These are phyloP conservation scores for Diaporthe caulivora DNA, from an alignment of 2,329 filamentous ascomycete species.

Conservation along the genomic window DNA sequence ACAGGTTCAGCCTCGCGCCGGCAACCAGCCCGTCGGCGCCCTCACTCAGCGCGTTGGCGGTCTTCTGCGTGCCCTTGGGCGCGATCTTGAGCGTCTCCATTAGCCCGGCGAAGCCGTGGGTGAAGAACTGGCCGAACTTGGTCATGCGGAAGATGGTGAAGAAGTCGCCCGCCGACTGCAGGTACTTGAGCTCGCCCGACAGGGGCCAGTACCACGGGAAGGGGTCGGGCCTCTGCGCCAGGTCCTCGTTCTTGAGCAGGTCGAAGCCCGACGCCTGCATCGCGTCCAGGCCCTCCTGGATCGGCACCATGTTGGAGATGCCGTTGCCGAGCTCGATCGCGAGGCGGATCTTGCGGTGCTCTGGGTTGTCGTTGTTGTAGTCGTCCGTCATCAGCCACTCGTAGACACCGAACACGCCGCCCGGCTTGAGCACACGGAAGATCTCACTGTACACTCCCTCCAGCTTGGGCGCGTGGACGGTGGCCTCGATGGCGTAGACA, in stretches of 20 bases:
- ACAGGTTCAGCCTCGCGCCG: conserved; percentile 89
- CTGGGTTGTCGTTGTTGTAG: conserved; percentile 89
- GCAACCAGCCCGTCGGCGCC: conserved; percentile 89
- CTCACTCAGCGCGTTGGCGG: conserved; percentile 86
- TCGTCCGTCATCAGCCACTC: conserved; percentile 99
- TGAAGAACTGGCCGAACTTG: conserved; percentile 79
- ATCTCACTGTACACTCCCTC: conserved; percentile 96
- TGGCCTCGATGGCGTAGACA: conserved; percentile 97
- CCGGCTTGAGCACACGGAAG: conserved; percentile 94
- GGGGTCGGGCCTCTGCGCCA: conserved; percentile 80
- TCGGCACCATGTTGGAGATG: conserved; percentile 96
- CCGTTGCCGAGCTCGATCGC: conserved; percentile 96
- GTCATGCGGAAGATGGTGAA: conserved; percentile 92
- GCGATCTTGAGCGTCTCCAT: conserved; percentile 82
- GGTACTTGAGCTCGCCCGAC: conserved; percentile 85
- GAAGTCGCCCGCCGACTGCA: conserved; percentile 82
- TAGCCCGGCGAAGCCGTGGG: conserved; percentile 81
- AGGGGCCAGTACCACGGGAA: conserved; percentile 96
- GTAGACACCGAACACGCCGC: conserved; percentile 95
- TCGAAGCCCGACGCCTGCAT: conserved; percentile 92
- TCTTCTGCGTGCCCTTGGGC: conserved; percentile 90
- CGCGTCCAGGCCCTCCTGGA: conserved; percentile 83
- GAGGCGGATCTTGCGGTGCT: conserved; percentile 90
- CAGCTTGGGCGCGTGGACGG: conserved; percentile 90
- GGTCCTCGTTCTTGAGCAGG: conserved; percentile 85